Evolutionary conservation across 306 rosid genomes (phyloP), one percentile per base, ranked within the genome.

Genomic region (Quercus glauca): DNA sequence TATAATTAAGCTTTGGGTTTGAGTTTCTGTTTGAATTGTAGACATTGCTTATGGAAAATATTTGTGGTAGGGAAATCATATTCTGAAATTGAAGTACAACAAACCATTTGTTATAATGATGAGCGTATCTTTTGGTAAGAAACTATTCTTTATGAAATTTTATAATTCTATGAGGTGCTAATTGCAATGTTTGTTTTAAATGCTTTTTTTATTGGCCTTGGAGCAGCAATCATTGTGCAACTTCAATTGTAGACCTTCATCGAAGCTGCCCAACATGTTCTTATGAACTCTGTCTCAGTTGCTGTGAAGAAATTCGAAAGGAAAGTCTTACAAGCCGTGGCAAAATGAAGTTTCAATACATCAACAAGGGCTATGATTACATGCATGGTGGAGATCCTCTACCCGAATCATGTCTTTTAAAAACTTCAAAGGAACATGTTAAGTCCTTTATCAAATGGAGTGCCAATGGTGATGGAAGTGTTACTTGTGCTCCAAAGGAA

Each of bases 111-210:
- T 78, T 68, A 61, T 35, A 87, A 76, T 9, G 80, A 87, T 73
- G 98, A 91, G 75, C 95, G 98, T 58, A 89, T 91, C 76, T 91
- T 81, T 76, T 93, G 97, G 98, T 91, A 82, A 78, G 88, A 45
- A 61, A 86, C 57, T 71, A 43, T 78, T 78, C 71, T 57, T 73
- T 53, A 18, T 58, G 23, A 29, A 58, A 37, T 63, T 81, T 61
- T 72, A 73, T 53, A 57, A 37, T 26, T 77, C 59, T 76, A 61
- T 64, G 64, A 88, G 68, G 29, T 57, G 25, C 67, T 73, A 41
- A 41, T 41, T 41, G 45, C 45, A 41, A 41, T 69, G 43, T 51
- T 9, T 58, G 37, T 68, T 76, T 49, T 45, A 69, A 18, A 63
- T 53, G 63, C 43, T 57, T 53, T 70, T 53, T 18, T 25, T 69